phyloP scores from a whole-genome alignment of 1,139 yeast species.

The Arxiozyma heterogenica region DNA sequence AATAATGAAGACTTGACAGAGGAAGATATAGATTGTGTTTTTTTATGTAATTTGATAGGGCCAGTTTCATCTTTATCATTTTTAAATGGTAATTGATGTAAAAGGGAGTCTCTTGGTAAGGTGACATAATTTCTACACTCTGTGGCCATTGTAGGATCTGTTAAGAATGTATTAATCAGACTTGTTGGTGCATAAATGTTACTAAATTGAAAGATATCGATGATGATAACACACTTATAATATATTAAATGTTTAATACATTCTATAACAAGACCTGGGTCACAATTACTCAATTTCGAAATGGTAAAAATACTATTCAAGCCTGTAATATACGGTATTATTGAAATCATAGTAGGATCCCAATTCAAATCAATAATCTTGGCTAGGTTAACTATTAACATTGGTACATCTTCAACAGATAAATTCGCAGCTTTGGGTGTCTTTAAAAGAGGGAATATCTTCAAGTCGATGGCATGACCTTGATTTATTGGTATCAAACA shows the following conservation, averaged over 20 bases:
- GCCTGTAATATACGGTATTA: conserved; percentile 81
- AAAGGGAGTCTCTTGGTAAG: conserved; percentile 20
- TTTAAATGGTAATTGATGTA: conserved; percentile 26
- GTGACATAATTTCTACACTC: conserved; percentile 81
- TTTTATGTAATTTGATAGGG: neutral
- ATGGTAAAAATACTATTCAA: conserved; percentile 72
- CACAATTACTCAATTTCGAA: conserved; percentile 73
- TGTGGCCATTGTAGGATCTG: conserved; percentile 56
- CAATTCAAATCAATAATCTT: conserved; percentile 78
- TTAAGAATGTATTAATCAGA: conserved; percentile 56
- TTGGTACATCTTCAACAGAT: conserved; percentile 72
- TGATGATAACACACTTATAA: conserved; percentile 71
- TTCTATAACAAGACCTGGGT: conserved; percentile 66
- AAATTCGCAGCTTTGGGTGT: conserved; percentile 59
- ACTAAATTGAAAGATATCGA: conserved; percentile 82
- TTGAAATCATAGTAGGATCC: conserved; percentile 94
- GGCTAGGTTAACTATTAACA: conserved; percentile 65
- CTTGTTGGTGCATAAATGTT: conserved; percentile 89
- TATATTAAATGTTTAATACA: conserved; percentile 89
- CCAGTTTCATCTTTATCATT: conserved; percentile 1
- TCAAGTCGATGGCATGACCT: conserved; percentile 85
- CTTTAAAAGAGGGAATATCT: conserved; percentile 76
- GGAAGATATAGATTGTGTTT: conserved; percentile 11
- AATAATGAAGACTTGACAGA: conserved; percentile 1
- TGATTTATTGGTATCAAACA: conserved; percentile 90